Evolutionary conservation across 2,329 filamentous ascomycete genomes (phyloP), one percentile per base, ranked within the genome.

Genomic region (Ophiostoma tasmaniense): DNA sequence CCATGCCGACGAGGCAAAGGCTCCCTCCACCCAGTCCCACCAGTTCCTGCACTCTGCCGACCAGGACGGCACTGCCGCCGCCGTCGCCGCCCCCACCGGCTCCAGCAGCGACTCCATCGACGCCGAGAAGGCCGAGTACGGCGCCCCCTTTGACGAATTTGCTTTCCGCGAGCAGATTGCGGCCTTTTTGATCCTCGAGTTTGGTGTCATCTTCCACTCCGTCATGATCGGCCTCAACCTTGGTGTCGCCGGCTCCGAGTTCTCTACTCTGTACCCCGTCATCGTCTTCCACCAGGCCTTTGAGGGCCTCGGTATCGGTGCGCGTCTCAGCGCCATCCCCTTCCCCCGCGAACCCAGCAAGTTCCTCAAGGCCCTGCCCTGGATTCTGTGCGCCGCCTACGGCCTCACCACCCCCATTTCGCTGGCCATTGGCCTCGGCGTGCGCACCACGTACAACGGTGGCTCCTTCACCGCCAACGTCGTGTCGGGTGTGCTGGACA

Each of bases 131-230:
- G 72, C 72, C 13, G 71, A 72, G 7, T 62, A 71, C 70, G 14
- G 70, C 37, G 20, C 35, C 14, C 55, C 72, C 33, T 62, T 69
- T 13, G 72, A 76, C 67, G 76, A 78, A 30, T 73, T 71, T 10
- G 75, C 77, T 1, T 81, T 81, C 73, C 73, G 70, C 3, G 71
- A 80, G 69, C 81, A 83, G 72, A 80, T 83, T 33, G 78, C 79
- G 2, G 80, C 80, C 0, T 81, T 97, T 74, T 92, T 96, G 80
- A 93, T 97, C 75, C 90, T 98, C 73, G 94, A 97, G 75, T 97
- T 97, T 73, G 94, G 94, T 70, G 91, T 98, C 76, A 88, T 98
- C 76, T 97, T 98, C 80, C 93, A 97, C 81, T 94, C 90, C 72
- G 85, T 97, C 76, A 96, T 97, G 79, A 95, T 98, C 72, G 94